Evolutionary conservation across 2,329 filamentous ascomycete genomes (phyloP).

Genomic region (Alternaria gansuensis): DNA sequence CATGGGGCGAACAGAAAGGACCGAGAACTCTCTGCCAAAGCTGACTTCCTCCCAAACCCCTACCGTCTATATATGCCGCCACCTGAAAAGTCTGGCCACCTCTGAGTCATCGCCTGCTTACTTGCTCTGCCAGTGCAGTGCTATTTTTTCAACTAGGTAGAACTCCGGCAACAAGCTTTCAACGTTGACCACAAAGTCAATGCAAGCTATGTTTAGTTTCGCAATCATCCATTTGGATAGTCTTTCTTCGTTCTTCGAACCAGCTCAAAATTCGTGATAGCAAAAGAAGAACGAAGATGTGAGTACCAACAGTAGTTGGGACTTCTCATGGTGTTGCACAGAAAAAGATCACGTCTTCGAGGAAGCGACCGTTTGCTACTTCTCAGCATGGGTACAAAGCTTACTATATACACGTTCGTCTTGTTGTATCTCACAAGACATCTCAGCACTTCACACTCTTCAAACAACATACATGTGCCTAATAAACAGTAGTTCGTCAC

Average conservation of each 20-base stretch:
- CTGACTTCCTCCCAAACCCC: background rate
- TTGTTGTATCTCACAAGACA: background rate
- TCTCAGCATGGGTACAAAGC: background rate
- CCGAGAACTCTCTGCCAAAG: background rate
- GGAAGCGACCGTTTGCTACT: background rate
- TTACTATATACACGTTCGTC: background rate
- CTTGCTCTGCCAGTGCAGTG: background rate
- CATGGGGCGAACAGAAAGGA: background rate
- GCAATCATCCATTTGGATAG: background rate
- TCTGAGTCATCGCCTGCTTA: slow-evolving; percentile 1
- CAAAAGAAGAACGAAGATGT: background rate
- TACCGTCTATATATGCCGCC: slow-evolving; percentile 3
- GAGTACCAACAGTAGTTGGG: background rate
- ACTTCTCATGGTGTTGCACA: background rate
- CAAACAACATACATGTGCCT: background rate
- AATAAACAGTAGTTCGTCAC: background rate
- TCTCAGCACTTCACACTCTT: background rate
- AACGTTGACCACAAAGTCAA: background rate
- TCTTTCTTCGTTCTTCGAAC: background rate
- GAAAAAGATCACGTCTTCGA: background rate
- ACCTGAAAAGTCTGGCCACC: background rate
- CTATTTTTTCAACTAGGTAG: background rate
- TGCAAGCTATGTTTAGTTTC: background rate
- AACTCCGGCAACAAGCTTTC: background rate
- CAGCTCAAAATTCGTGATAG: background rate